Percentiles rank a stretch among this genome's conserved stretches.
phyloP scores from a whole-genome alignment of 2,329 filamentous ascomycete species.

The Lecanosticta acicola region DNA sequence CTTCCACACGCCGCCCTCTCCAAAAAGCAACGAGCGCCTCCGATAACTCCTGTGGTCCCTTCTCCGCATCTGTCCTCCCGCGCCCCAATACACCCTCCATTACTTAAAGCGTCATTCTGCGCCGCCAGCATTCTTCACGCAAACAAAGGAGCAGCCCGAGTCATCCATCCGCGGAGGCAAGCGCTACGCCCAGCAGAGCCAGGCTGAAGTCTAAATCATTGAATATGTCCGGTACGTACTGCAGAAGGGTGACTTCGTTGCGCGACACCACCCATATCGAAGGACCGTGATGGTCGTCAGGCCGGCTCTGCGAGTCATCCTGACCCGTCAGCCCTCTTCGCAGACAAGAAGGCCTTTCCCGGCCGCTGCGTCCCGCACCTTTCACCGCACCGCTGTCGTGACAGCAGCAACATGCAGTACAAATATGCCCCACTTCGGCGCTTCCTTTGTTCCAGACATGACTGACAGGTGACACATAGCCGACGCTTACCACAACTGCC shows the following conservation, averaged over 20 bases:
- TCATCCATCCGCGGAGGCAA: background rate
- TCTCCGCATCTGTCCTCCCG: background rate
- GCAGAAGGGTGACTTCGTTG: background rate
- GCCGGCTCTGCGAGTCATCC: constrained; percentile 1
- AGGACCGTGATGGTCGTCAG: constrained; percentile 6
- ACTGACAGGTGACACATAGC: background rate
- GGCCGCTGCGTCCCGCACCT: background rate
- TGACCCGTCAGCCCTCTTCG: background rate
- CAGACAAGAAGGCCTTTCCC: background rate
- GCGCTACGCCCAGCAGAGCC: background rate
- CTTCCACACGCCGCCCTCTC: background rate
- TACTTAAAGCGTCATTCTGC: too few relatives aligned
- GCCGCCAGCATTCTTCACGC: background rate
- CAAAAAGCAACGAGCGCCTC: background rate
- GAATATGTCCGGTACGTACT: constrained; percentile 2
- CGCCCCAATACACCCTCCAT: too few relatives aligned
- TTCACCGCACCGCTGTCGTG: constrained; percentile 2
- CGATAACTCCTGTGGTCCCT: background rate
- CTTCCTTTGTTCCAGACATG: background rate
- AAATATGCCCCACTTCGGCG: background rate
- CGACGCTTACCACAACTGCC: constrained; percentile 40
- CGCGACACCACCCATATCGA: background rate
- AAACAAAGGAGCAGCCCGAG: background rate
- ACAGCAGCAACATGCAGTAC: background rate
- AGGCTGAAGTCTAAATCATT: constrained; percentile 1